Evolutionary conservation across 2,329 filamentous ascomycete genomes (phyloP), one percentile per base, ranked within the genome.

Genomic region (Ascochyta clinopodiicola): DNA sequence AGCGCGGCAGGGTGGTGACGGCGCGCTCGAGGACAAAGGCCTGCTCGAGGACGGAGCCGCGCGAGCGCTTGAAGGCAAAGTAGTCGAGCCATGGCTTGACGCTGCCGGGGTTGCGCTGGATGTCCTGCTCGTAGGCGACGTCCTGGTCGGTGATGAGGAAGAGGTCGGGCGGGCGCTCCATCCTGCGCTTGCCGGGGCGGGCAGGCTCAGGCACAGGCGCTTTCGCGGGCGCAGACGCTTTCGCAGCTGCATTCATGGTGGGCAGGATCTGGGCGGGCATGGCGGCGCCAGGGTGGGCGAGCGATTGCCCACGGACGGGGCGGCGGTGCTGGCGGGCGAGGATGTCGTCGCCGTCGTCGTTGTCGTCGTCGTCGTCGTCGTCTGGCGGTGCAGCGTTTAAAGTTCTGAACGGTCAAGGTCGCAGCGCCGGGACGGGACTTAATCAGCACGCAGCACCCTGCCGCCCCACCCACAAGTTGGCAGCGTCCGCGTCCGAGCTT

Each of bases 31-130:
- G 89, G 34, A 88, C 85, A 72, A 89, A 89, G 46, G 92, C 90
- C 78, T 96, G 94, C 79, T 98, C 94, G 49, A 91, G 86, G 38
- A 91, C 72, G 39, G 85, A 91, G 66, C 93, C 94, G 83, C 96
- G 90, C 67, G 92, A 90, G 66, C 87, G 80, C 79, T 99, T 99
- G 83, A 91, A 93, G 64, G 92, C 88, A 74, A 94, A 90, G 77
- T 98, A 99, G 64, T 92, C 88, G 55, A 99, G 84, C 95, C 95
- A 99, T 70, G 95, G 93, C 78, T 94, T 96, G 64, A 94, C 87
- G 75, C 88, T 95, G 69, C 88, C 89, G 8, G 88, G 86, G 70
- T 96, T 91, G 66, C 93, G 90, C 62, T 95, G 81, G 58, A 98
- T 87, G 76, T 99, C 95, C 78, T 97, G 93, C 79, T 99, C 96